Percentiles rank a stretch among this genome's conserved stretches.
Evolutionary conservation across 371 early-diverging fungal species (phyloP).

Genomic region (Blastocladiella emersonii): DNA sequence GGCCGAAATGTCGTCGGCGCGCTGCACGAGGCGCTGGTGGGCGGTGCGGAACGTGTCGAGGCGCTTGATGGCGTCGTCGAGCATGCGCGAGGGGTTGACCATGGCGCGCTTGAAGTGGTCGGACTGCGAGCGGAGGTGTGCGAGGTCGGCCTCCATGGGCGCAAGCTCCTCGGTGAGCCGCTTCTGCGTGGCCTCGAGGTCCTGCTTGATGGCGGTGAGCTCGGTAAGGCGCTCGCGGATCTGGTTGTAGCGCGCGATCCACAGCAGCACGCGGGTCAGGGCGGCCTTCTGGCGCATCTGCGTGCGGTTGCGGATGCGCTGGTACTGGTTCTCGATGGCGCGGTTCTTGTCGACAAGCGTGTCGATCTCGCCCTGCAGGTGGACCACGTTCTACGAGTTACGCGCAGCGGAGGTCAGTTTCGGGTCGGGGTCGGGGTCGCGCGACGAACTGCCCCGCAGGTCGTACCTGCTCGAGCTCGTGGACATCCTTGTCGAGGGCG

Average conservation of each 20-base stretch:
- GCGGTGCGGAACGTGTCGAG: no score
- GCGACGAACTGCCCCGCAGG: no score
- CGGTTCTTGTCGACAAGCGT: neutral
- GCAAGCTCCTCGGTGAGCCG: neutral
- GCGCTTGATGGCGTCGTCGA: no score
- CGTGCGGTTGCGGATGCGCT: neutral
- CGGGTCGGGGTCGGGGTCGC: no score
- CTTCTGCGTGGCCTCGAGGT: neutral
- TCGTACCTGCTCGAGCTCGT: constrained; percentile 7
- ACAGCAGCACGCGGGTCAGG: neutral
- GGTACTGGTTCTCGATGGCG: neutral
- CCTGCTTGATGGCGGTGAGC: neutral
- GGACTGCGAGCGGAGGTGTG: neutral
- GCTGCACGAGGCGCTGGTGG: no score
- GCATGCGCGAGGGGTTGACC: no score
- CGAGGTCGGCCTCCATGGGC: neutral
- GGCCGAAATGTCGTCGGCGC: no score
- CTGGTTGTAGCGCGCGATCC: neutral
- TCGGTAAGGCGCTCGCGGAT: neutral
- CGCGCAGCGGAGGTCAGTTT: no score
- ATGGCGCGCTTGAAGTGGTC: neutral
- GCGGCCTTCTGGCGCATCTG: neutral
- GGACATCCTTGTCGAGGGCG: constrained; percentile 44
- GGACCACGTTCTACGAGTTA: neutral
- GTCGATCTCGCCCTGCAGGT: neutral